Evolutionary conservation across 1,284 basidiomycete species (phyloP).

Genomic region (Rhodofomes roseus): DNA sequence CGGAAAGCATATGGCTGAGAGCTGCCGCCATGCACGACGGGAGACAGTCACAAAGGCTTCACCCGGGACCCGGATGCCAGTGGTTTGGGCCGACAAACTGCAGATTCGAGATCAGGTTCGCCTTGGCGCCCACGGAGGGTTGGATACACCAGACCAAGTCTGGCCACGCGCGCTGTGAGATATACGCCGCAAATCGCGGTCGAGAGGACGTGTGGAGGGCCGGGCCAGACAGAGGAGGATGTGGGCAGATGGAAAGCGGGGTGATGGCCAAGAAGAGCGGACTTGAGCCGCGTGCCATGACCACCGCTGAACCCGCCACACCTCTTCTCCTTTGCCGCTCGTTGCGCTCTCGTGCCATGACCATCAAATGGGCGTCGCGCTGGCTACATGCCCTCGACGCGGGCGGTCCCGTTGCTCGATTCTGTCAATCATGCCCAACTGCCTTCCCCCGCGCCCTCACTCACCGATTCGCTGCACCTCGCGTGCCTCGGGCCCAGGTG

Average conservation of each 20-base stretch:
- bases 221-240: background rate
- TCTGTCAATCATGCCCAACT: background rate
- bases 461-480: background rate
- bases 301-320: background rate
- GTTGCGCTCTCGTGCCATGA: background rate
- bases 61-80: background rate
- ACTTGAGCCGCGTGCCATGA: constrained; percentile 2
- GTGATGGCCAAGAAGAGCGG: background rate
- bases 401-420: background rate
- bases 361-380: background rate
- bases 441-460: background rate
- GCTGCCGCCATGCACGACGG: constrained; percentile 5
- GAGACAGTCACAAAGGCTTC: background rate
- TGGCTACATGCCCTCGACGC: background rate
- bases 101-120: background rate
- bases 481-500: background rate
- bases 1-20: background rate
- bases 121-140: background rate
- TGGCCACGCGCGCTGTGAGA: background rate
- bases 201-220: background rate
- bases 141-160: background rate
- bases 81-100: background rate
- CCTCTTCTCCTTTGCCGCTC: background rate
- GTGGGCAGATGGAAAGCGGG: background rate
- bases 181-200: background rate